phyloP scores from a whole-genome alignment of 208 protist species.

The Acanthamoeba rhysodes region DNA sequence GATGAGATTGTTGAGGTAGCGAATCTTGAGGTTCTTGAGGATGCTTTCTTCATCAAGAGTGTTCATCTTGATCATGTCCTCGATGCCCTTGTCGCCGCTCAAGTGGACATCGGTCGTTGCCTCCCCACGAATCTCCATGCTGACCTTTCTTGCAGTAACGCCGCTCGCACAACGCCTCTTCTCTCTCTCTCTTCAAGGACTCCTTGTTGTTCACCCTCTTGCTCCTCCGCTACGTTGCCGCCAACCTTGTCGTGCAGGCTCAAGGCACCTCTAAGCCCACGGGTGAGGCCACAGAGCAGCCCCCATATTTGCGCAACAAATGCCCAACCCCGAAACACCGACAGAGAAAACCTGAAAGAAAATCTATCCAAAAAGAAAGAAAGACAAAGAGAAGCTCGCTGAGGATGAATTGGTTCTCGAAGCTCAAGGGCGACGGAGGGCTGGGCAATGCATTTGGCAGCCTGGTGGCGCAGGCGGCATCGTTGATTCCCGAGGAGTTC shows the following conservation, averaged over 20 bases:
- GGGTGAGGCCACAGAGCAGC: no score
- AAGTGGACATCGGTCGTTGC: not conserved
- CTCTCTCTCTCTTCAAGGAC: not conserved
- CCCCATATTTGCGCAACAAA: no score
- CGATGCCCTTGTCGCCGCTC: not conserved
- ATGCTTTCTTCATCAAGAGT: conserved; percentile 80
- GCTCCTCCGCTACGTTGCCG: no score
- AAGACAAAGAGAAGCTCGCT: not conserved
- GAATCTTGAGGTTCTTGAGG: conserved; percentile 78
- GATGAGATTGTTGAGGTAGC: conserved; percentile 77
- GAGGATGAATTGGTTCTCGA: conserved; percentile 15
- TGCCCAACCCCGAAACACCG: no score
- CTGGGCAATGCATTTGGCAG: conserved; percentile 6
- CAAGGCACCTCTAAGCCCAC: no score
- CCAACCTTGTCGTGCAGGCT: no score
- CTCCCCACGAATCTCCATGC: conserved; percentile 15
- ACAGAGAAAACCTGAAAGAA: not conserved
- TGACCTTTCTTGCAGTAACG: not conserved
- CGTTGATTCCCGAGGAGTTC: conserved; percentile 20
- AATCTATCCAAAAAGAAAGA: not conserved
- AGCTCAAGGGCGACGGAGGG: not conserved
- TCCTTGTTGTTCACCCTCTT: not conserved
- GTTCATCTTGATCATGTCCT: conserved; percentile 83
- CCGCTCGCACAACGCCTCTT: not conserved
- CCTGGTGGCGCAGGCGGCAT: not conserved